Conservation (phyloP, 208 protist genomes). For the Sergeia podlipaevii region DNA sequence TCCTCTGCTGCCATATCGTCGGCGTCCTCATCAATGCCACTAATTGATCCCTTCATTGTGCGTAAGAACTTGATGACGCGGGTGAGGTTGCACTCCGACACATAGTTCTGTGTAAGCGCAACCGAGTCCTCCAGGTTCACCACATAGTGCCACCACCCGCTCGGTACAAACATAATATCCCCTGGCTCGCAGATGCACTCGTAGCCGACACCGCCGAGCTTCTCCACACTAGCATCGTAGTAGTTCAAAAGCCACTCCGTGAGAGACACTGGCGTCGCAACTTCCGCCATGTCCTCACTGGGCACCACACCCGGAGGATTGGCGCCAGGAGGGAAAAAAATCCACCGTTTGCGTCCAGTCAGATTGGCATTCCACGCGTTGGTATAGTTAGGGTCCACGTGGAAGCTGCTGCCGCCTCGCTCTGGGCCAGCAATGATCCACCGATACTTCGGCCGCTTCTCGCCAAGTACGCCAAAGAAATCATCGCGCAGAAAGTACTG, state of each 20-base stretch:
- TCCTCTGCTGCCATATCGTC: conserved; percentile 41
- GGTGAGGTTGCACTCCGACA: conserved; percentile 65
- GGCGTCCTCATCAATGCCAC: conserved; percentile 84
- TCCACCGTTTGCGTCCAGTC: conserved; percentile 84
- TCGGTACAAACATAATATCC: conserved; percentile 89
- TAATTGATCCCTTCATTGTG: conserved; percentile 78
- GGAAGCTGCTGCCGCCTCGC: conserved; percentile 83
- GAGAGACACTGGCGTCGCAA: conserved; percentile 83
- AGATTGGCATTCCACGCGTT: conserved; percentile 90
- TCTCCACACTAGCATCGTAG: conserved; percentile 73
- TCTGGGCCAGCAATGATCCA: conserved; percentile 89
- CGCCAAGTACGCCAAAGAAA: conserved; percentile 73
- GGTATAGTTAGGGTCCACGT: conserved; percentile 88
- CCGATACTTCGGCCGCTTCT: conserved; percentile 72
- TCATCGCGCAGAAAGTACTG: conserved; percentile 77
- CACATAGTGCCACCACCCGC: conserved; percentile 90
- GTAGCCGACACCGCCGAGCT: conserved; percentile 59
- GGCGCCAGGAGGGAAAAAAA: conserved; percentile 77
- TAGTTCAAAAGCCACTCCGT: conserved; percentile 86
- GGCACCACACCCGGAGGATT: conserved; percentile 75
- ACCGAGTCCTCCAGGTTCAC: conserved; percentile 88
- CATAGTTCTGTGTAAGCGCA: conserved; percentile 91
- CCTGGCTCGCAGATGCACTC: conserved; percentile 85
- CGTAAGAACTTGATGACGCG: conserved; percentile 84
- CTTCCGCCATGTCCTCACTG: conserved; percentile 79